Evolutionary conservation across 305 asterid genomes (phyloP), one percentile per base, ranked within the genome.

Genomic region (Fraxinus platypoda): DNA sequence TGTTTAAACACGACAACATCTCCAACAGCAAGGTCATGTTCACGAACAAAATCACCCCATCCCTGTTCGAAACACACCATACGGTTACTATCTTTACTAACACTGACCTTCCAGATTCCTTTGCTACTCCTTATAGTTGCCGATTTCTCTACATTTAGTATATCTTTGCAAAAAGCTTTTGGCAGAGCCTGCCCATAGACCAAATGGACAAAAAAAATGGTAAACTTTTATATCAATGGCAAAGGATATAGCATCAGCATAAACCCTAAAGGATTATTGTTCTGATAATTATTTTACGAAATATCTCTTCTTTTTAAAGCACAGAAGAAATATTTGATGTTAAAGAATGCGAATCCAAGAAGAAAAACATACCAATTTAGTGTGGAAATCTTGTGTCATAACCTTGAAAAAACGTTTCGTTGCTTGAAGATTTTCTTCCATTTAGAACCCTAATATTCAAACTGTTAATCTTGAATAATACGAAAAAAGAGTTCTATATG

Each of bases 1-100:
- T 81, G 87, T 37, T 84, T 62, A 81, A 86, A 83, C n/a, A 86
- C 77, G 2, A 86, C 74, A 70, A 81, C 62, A 26, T 86, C 85
- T 57, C 87, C 87, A 6, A 78, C 9, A 9, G 6, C 54, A 4
- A 86, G 62, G 25, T 75, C 33, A 43, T 86, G 83, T 9, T 4
- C 21, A 21, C 35, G n/a, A 1, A 30, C 83, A 68, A 86, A 86
- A 12, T 26, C 17, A 26, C 76, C 54, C 87, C 87, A 86, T 49
- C 89, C 87, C 28, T 81, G 30, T 52, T 26, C 33, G 31, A 81
- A 83, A 31, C 68, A 52, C 0, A 75, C 9, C 0, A 68, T 2
- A 0, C 52, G 76, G 4, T 78, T 52, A 1, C 2, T 2, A 33
- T 62, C 30, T 76, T 30, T 83, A 46, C 81, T 62, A 26, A 84